Evolutionary conservation across 148 eudicot species (phyloP).

Genomic region (Chenopodium album): DNA sequence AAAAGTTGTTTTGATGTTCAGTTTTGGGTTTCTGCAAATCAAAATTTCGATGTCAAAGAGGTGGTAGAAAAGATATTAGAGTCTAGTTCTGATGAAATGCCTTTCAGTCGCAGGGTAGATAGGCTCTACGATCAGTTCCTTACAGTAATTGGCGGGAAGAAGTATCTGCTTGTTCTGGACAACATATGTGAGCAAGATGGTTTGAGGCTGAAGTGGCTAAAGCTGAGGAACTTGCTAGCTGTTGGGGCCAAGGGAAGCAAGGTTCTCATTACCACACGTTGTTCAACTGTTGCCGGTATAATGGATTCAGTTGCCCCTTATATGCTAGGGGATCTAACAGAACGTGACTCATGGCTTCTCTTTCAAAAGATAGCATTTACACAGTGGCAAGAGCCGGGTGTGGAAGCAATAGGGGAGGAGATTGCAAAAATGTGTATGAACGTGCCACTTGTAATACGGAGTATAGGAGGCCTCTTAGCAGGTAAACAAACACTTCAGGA

Average conservation of each 20-base stretch:
- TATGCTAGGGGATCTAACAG: slow-evolving; percentile 3
- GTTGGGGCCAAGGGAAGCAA: slow-evolving; percentile 7
- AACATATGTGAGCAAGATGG: slow-evolving; percentile 7
- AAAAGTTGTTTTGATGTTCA: not conserved
- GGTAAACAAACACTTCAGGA: not conserved
- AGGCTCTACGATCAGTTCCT: not conserved
- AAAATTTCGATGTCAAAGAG: slow-evolving; percentile 27
- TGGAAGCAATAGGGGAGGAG: not conserved
- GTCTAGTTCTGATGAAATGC: too few species aligned
- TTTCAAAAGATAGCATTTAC: not conserved
- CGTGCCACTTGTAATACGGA: slow-evolving; percentile 9
- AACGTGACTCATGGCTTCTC: slow-evolving; percentile 11
- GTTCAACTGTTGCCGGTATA: not conserved
- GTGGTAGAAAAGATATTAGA: not conserved
- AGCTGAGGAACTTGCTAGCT: not conserved
- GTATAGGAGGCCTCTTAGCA: slow-evolving; percentile 7
- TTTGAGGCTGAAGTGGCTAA: not conserved
- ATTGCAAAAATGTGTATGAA: not conserved
- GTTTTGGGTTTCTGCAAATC: slow-evolving; percentile 14
- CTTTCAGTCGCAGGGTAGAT: too few species aligned
- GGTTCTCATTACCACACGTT: slow-evolving; percentile 11
- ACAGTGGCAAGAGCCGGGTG: not conserved
- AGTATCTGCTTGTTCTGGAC: not conserved
- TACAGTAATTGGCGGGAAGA: not conserved
- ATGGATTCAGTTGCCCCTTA: not conserved